Evolutionary conservation across 2,329 filamentous ascomycete genomes (phyloP), one percentile per base, ranked within the genome.

Genomic region (Colletotrichum sp.): DNA sequence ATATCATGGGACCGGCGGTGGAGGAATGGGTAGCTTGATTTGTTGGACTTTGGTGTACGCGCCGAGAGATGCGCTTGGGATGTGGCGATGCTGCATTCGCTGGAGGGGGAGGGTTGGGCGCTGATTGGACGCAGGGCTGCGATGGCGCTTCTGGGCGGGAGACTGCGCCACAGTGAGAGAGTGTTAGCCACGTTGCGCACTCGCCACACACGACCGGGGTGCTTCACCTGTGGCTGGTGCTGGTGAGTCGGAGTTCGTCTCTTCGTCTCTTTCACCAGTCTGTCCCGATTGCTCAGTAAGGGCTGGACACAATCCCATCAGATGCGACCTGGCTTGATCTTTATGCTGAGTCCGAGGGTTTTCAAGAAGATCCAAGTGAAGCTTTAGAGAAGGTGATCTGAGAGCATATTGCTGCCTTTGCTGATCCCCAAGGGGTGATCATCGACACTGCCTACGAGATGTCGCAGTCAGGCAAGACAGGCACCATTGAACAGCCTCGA

Each of bases 1-100:
- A 72, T 68, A 67, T 72, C 70, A 72, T 68, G 52, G 30, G 69
- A n/a, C 57, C 21, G 66, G 26, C 24, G 34, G 30, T 36, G 67
- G 39, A 24, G 8, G 24, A 30, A 24, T 30, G 65, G 28, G n/a
- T 57, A 32, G 28, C 59, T 32, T 62, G 59, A 62, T 32, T 18
- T 59, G 8, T 28, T 28, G 26, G 55, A 24, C 55, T 28, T 24
- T 59, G 21, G 26, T 26, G 13, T 59, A 21, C 44, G 44, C 44
- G 44, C 44, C n/a, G 44, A 21, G 44, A 57, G 55, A 28, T 28
- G 26, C 15, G 55, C 26, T 30, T 59, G 26, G 8, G 44, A 24
- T 55, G 66, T 73, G 71, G 57, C 72, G 32, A 64, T 64, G 73
- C 32, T 59, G 49, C 52, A 21, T 62, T 44, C 4, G 62, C 10